Evolutionary conservation across 2,329 filamentous ascomycete genomes (phyloP), one percentile per base, ranked within the genome.

Genomic region (Diaporthe sp.): DNA sequence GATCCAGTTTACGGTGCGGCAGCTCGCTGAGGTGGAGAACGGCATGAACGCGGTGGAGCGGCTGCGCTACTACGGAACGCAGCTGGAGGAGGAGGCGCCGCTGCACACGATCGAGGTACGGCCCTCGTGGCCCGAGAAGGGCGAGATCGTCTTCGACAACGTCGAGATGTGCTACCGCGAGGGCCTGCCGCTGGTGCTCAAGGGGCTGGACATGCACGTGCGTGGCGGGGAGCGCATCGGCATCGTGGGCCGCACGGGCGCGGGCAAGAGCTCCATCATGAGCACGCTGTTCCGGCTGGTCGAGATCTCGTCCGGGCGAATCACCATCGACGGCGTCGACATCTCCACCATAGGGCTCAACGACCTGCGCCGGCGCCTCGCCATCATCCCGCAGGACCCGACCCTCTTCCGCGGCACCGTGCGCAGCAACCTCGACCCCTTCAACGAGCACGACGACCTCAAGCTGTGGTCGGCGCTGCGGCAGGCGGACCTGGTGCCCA

Each of bases 11-110:
- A 96, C 95, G 0, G 94, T 98, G 25, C 91, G 97, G 25, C 96
- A 98, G 83, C 88, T 98, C 10, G 96, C 96, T 35, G 96, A 98
- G 83, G 95, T 98, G 12, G 96, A 98, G 83, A 98, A 98, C 84
- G 95, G 96, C 81, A 98, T 98, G 96, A 98, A 98, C 82, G 93
- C 96, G 0, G 97, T 97, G 0, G 96, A 98, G 84, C 93, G 97
- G 66, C 88, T 98, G 44, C 92, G 95, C 81, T 95, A 97, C 85
- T 98, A 98, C 81, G 96, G 94, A 71, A 94, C 91, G 0, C 84
- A 94, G 78, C 89, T 99, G 6, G 95, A 97, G 76, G 93, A 98
- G 81, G 97, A 98, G 83, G 94, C 96, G 0, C 94, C 96, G 0
- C 87, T 96, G 2, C 94, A 96, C 79, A 92, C 94, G 55, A 82